Base-by-base conservation (phyloP, 2,329 filamentous ascomycete species). In the Chrysoporthe deuterocubensis region DNA sequence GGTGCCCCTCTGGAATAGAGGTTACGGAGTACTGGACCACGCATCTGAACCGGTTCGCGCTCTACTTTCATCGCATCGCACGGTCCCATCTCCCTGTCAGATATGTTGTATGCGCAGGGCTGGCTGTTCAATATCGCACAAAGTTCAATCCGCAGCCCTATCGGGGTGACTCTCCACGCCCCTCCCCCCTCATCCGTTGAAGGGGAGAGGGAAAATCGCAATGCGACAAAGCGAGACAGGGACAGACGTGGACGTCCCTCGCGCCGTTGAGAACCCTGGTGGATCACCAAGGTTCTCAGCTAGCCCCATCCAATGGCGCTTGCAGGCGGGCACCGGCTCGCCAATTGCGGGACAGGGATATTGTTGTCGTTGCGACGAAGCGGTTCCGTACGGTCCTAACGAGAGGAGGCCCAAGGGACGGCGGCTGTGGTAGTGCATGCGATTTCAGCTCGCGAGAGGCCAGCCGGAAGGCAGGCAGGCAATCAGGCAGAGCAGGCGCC, bases 271-370 rank as follows among this genome's bases (percentile, higher is more conserved):
- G 48, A 57, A 65, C 54, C 34, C 60, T 32, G 62, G 65, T 61
- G 64, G 46, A 18, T 40, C 46, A 42, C 18, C 60, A 62, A 62
- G 60, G 60, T 62, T 52, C 46, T 37, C 64, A 65, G 62, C 62
- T 50, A 62, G 59, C 61, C 43, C 59, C 57, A 65, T 69, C 69
- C 67, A 69, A 71, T 71, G 68, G 70, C 71, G 66, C 68, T 60
- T 69, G 68, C 66, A 68, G 54, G 60, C 63, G 60, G 56, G 60
- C 34, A 58, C 56, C 60, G 58, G 62, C 68, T 61, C 64, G 68
- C 66, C 64, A 69, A 57, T 63, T 65, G 67, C 62, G 66, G 67
- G 69, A 70, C 71, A 70, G 71, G 71, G 70, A 64, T 69, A 62
- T 66, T 68, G 63, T 56, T 63, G 64, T 65, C 62, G 50, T 66